Evolutionary conservation across 805 yeast genomes (phyloP).

Genomic region (Metschnikowia anglica): DNA sequence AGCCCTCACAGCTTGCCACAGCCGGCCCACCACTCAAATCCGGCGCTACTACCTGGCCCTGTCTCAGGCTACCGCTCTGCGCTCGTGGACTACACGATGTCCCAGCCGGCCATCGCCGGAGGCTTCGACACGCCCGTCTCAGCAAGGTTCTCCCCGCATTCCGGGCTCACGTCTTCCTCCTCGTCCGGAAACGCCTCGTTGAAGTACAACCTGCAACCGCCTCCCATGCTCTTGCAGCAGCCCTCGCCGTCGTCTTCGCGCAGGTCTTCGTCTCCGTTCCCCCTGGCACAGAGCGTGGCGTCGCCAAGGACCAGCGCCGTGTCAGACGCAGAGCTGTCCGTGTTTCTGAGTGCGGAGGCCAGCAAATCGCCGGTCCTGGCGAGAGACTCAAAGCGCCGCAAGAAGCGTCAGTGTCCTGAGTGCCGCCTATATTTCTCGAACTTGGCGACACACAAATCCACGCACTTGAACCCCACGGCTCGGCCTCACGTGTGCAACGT

Average conservation of each 20-base stretch:
- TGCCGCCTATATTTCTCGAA: constrained; percentile 71
- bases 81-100: not conserved
- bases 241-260: constrained; percentile 9
- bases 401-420: constrained; percentile 70
- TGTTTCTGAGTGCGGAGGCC: not conserved
- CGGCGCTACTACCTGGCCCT: too few relatives aligned
- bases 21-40: too few relatives aligned
- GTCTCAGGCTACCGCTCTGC: not conserved
- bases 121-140: not conserved
- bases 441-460: constrained; percentile 78
- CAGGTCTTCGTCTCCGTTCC: constrained; percentile 4
- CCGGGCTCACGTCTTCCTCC: not conserved
- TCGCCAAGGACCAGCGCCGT: not conserved
- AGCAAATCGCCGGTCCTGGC: constrained; percentile 12
- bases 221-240: constrained; percentile 5
- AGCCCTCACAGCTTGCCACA: too few relatives aligned
- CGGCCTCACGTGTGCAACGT: constrained; percentile 77
- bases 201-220: not conserved
- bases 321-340: not conserved
- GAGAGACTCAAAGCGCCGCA: constrained; percentile 41
- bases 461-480: constrained; percentile 67
- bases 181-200: not conserved
- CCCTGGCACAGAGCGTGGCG: not conserved
- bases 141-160: not conserved
- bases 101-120: not conserved